Evolutionary conservation across 306 rosid genomes (phyloP).

Genomic region (Crataegus laevigata): DNA sequence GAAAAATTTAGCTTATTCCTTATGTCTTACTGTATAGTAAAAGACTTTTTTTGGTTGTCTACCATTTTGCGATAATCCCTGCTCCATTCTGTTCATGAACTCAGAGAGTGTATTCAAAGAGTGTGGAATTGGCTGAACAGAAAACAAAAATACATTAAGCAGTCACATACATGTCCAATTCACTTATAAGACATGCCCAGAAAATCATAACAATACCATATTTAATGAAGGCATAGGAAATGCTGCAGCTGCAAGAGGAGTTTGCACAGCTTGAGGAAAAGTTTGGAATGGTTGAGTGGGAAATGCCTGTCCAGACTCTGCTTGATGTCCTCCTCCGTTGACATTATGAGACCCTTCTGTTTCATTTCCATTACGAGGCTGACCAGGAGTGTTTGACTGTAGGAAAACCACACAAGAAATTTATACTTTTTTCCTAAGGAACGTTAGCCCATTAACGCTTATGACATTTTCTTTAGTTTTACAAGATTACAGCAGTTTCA

Average conservation of each 20-base stretch:
- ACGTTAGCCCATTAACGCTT: neutral
- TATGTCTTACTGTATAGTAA: constrained; percentile 3
- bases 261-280: constrained; percentile 61
- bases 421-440: neutral
- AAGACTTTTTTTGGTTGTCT: constrained; percentile 7
- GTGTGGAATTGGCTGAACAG: constrained; percentile 82
- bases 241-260: constrained; percentile 62
- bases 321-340: constrained; percentile 50
- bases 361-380: constrained; percentile 58
- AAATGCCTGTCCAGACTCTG: constrained; percentile 61
- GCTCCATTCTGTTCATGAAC: constrained; percentile 85
- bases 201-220: constrained; percentile 38
- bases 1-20: constrained; percentile 9
- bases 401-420: constrained; percentile 1
- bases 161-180: constrained; percentile 6
- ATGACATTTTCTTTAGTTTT: neutral
- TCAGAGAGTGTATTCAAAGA: constrained; percentile 69
- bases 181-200: neutral
- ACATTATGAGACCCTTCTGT: constrained; percentile 27
- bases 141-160: neutral
- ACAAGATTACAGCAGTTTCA: neutral
- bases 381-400: constrained; percentile 34
- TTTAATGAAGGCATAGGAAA: constrained; percentile 61
- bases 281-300: constrained; percentile 53
- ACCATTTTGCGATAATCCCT: constrained; percentile 59